Evolutionary conservation across 352 stramenopile species (phyloP).

Genomic region (Halophytophthora batemanensis): DNA sequence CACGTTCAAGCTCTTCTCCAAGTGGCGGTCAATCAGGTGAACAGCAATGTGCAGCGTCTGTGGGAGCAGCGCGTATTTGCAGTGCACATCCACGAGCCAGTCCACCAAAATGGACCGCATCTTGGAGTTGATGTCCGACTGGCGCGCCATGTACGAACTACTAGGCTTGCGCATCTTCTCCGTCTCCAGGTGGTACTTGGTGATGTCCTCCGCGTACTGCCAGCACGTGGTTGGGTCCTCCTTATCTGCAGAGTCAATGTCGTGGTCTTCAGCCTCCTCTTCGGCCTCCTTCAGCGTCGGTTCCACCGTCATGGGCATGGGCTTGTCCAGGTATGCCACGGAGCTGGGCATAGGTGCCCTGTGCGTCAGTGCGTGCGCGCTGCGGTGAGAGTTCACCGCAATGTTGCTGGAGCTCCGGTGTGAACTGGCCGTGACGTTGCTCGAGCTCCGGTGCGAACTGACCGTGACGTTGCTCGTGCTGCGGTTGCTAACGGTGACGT

Average conservation of each 20-base stretch:
- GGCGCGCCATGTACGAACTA: slow-evolving; percentile 76
- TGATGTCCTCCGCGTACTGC: slow-evolving; percentile 85
- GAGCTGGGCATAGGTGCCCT: slow-evolving; percentile 34
- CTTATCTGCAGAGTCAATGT: slow-evolving; percentile 80
- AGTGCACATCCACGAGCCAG: slow-evolving; percentile 96
- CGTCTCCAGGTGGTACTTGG: slow-evolving; percentile 67
- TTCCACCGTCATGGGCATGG: slow-evolving; percentile 19
- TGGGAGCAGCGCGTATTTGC: slow-evolving; percentile 75
- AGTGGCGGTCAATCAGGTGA: slow-evolving; percentile 77
- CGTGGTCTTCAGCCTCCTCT: slow-evolving; percentile 33
- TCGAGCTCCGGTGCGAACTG: slow-evolving; percentile 6
- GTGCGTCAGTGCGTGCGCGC: slow-evolving; percentile 19
- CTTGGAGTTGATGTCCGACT: slow-evolving; percentile 98
- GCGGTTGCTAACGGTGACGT: slow-evolving; percentile 5
- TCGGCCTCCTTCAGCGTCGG: slow-evolving; percentile 11
- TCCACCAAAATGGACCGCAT: slow-evolving; percentile 99
- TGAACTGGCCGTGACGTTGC: slow-evolving; percentile 3
- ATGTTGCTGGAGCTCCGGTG: slow-evolving; percentile 14
- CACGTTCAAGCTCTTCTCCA: slow-evolving; percentile 71
- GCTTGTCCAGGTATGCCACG: slow-evolving; percentile 27
- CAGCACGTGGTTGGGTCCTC: slow-evolving; percentile 56
- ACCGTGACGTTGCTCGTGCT: slow-evolving; percentile 22
- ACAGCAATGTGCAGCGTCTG: slow-evolving; percentile 87
- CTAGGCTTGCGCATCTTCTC: slow-evolving; percentile 69
- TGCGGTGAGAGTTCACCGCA: not conserved